phyloP scores from a whole-genome alignment of 2,329 filamentous ascomycete genomes.

The Massarina eburnea region DNA sequence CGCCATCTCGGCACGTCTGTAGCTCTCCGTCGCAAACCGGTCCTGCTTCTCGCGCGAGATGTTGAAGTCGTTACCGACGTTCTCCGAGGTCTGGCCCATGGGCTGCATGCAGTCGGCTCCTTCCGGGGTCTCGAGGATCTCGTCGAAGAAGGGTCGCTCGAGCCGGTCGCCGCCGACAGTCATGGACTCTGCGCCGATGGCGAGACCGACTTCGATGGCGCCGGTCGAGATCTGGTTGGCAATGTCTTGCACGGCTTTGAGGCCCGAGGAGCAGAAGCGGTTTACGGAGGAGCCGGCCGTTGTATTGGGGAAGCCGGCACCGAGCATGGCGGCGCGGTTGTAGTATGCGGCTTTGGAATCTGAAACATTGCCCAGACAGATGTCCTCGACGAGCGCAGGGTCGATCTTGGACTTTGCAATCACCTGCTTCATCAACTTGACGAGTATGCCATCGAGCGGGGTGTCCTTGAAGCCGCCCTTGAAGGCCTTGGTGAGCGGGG shows the following conservation, averaged over 20 bases:
- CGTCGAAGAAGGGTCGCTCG: conserved; percentile 73
- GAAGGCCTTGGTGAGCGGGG: conserved; percentile 81
- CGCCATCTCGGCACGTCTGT: conserved; percentile 80
- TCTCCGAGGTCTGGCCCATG: conserved; percentile 98
- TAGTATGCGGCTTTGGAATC: conserved; percentile 89
- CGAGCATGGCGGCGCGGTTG: conserved; percentile 81
- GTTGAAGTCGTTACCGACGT: conserved; percentile 88
- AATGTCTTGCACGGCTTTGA: conserved; percentile 94
- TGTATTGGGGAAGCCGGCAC: conserved; percentile 92
- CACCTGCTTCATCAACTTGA: conserved; percentile 72
- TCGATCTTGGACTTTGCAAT: conserved; percentile 72
- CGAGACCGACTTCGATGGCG: conserved; percentile 83
- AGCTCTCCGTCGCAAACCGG: conserved; percentile 82
- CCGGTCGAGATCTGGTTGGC: conserved; percentile 81
- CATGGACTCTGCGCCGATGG: conserved; percentile 90
- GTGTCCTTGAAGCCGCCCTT: conserved; percentile 98
- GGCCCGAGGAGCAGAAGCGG: conserved; percentile 95
- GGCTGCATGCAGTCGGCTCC: conserved; percentile 84
- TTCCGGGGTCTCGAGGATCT: conserved; percentile 74
- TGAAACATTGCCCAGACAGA: conserved; percentile 88
- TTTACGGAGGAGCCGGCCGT: conserved; percentile 80
- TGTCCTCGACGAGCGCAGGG: conserved; percentile 80
- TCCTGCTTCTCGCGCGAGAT: conserved; percentile 81
- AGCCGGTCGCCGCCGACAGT: conserved; percentile 69
- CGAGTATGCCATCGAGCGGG: conserved; percentile 80